Evolutionary conservation across 306 rosid genomes (phyloP), one percentile per base, ranked within the genome.

Genomic region (Fragaria vesca): DNA sequence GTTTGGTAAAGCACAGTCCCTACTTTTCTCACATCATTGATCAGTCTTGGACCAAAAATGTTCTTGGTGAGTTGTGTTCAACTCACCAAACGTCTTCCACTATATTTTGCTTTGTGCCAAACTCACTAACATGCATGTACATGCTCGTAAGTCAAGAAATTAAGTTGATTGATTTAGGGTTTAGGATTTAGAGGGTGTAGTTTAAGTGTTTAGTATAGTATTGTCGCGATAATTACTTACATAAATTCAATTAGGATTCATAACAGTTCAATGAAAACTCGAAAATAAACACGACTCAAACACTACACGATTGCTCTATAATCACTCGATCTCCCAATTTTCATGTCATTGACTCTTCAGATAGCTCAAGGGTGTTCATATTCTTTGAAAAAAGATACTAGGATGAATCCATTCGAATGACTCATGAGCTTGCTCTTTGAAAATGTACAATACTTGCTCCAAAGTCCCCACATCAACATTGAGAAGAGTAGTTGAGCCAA

Each of bases 11-110:
- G 0, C 6, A 28, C 1, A 60, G 38, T 26, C 43, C 30, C 32
- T 17, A 43, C 69, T 42, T 40, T 58, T 3, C 47, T 38, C 50
- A 73, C 46, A 13, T 34, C 67, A 62, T 62, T 9, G 2, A 6
- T 55, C 13, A 38, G 42, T 38, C 42, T 54, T 6, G 2, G 67
- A 73, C 77, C 26, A 42, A 57, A 42, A 0, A 5, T 4, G 1
- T 20, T 47, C 6, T 16, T 43, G 18, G 42, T 42, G 28, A 43
- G 43, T 58, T 60, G 58, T 26, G 38, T 26, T 40, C 78, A 28
- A 74, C 71, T 75, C 60, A 75, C 71, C 78, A 43, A 13, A 58
- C 57, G 46, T 28, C n/a, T 43, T 61, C 71, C 78, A 18, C 78
- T 28, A 58, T 3, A 17, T 28, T 40, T 20, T 36, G 7, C 50